These are phyloP conservation scores for Dalechampia spathulata DNA, from an alignment of 441 rosid genomes.

Conservation along the genomic window DNA sequence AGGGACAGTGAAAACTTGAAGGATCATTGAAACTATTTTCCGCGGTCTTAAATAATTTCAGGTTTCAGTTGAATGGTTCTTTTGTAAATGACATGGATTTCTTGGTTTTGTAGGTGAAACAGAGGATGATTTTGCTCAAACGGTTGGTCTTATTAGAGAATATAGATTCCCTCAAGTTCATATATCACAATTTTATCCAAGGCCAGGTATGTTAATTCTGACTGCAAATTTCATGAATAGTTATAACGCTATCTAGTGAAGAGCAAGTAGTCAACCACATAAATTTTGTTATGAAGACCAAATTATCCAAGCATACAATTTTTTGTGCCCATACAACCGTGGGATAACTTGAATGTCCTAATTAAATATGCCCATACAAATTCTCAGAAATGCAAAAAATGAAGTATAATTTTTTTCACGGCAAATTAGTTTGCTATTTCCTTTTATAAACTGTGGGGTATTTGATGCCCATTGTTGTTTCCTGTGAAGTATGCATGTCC, in stretches of 20 bases:
- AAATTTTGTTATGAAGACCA: not conserved
- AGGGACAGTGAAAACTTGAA: not conserved
- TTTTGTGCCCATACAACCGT: not conserved
- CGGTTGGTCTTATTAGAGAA: constrained; percentile 58
- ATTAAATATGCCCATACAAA: not conserved
- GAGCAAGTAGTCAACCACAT: not conserved
- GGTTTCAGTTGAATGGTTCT: constrained; percentile 8
- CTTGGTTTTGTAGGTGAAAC: constrained; percentile 61
- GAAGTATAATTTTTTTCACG: too few relatives aligned
- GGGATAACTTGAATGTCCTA: not conserved
- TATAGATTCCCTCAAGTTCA: constrained; percentile 90
- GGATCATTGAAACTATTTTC: not conserved
- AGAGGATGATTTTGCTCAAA: constrained; percentile 77
- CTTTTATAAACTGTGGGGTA: too few relatives aligned
- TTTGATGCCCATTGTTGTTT: too few relatives aligned
- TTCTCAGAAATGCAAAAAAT: not conserved
- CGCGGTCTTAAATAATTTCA: not conserved
- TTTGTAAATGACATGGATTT: constrained; percentile 13
- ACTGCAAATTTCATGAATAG: constrained; percentile 6
- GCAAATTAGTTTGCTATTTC: too few relatives aligned
- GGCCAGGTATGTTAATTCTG: constrained; percentile 52
- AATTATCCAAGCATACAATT: not conserved
- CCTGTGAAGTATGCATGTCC: too few relatives aligned
- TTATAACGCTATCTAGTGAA: too few relatives aligned
- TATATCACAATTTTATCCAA: constrained; percentile 94